A percentile compares a stretch with the other conserved stretches of the same genome.
These are phyloP conservation scores for Trypanosoma scelopori DNA, from an alignment of 208 protist genomes.

Conservation along the genomic window DNA sequence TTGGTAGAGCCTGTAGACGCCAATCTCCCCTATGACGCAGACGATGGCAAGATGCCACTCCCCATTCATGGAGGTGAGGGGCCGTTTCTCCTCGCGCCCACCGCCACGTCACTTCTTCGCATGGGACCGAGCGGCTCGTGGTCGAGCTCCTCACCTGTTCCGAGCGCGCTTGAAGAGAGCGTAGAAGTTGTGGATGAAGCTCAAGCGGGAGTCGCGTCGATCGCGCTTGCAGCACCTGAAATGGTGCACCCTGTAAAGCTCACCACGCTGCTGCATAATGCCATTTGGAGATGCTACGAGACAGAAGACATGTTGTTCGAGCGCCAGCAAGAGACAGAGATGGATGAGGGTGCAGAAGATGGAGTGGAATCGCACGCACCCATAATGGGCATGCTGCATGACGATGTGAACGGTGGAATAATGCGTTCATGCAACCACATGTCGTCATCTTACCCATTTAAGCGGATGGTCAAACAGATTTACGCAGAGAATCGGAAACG, in stretches of 20 bases:
- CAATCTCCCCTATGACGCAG: not conserved
- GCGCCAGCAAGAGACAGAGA: not conserved
- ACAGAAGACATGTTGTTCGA: slow-evolving; percentile 24
- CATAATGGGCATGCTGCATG: not conserved
- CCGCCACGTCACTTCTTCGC: slow-evolving; percentile 21
- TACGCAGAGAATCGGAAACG: slow-evolving; percentile 13
- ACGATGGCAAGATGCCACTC: not conserved
- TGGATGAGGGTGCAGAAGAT: not conserved
- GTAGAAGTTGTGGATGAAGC: not conserved
- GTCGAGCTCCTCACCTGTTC: not conserved
- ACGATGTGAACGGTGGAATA: not conserved
- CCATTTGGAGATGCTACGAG: slow-evolving; percentile 25
- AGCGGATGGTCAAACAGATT: slow-evolving; percentile 12
- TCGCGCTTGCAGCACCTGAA: not conserved
- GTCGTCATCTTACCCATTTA: slow-evolving; percentile 2
- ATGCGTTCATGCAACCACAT: not conserved
- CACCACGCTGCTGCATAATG: slow-evolving; percentile 17
- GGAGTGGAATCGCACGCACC: not conserved
- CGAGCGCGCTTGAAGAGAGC: not conserved
- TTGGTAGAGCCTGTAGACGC: not conserved
- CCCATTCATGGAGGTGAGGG: not conserved
- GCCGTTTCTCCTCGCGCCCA: slow-evolving; percentile 12
- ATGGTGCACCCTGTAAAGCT: not conserved
- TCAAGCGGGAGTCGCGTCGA: not conserved
- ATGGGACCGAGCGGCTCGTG: slow-evolving; percentile 14